Evolutionary conservation across 2,329 filamentous ascomycete genomes (phyloP).

Genomic region (Torrubiella hemipterigena): DNA sequence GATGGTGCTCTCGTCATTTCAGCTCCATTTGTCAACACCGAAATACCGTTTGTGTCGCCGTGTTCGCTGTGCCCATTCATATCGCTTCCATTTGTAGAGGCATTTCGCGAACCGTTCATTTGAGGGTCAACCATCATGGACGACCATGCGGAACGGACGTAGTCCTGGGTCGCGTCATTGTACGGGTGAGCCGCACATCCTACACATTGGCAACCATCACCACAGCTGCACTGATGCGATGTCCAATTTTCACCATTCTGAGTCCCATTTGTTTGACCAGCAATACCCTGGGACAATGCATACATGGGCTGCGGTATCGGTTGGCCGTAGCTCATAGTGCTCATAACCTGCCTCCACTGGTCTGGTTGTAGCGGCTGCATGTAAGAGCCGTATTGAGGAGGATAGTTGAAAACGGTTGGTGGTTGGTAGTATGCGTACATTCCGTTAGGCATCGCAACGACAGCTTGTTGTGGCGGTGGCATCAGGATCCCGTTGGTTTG

Average conservation of each 20-base stretch:
- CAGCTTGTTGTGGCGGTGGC: no score
- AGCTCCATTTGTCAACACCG: constrained; percentile 7
- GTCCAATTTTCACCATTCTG: constrained; percentile 16
- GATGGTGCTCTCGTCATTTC: constrained; percentile 23
- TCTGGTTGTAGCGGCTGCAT: constrained; percentile 42
- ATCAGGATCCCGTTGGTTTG: constrained; percentile 16
- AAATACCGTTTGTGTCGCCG: constrained; percentile 8
- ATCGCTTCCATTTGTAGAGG: constrained; percentile 6
- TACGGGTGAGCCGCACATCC: constrained; percentile 58
- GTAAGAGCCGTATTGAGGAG: constrained; percentile 41
- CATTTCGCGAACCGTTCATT: not conserved
- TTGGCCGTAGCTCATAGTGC: constrained; percentile 24
- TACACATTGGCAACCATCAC: constrained; percentile 53
- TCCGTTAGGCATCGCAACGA: constrained; percentile 23
- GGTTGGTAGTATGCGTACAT: constrained; percentile 29
- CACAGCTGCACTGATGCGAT: constrained; percentile 45
- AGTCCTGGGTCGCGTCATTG: constrained; percentile 47
- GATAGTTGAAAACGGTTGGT: constrained; percentile 38
- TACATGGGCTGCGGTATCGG: constrained; percentile 15
- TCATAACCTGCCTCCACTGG: constrained; percentile 37
- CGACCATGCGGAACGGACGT: constrained; percentile 36
- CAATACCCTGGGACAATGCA: constrained; percentile 10
- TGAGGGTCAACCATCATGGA: constrained; percentile 24
- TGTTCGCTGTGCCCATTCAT: constrained; percentile 1
- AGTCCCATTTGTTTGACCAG: constrained; percentile 11